Base-by-base conservation (phyloP, 768 basidiomycete genomes). In the Lactarius indigo region DNA sequence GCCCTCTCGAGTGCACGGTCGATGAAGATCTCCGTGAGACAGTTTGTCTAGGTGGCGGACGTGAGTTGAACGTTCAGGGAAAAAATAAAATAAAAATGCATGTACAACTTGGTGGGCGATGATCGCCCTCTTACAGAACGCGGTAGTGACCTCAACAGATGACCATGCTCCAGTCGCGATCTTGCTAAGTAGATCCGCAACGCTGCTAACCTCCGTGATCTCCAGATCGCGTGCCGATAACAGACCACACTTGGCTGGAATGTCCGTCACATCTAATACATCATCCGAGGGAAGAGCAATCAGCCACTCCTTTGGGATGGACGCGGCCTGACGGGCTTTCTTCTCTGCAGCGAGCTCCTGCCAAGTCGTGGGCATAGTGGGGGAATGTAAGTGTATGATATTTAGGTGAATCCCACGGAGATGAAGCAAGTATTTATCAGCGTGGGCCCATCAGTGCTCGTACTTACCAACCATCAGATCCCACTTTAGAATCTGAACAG, bases 271-370 rank as follows among this genome's bases (percentile, higher is more conserved):
- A 71, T 87, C 81, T 59, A 82, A 79, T 7, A 78, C 75, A 18
- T 79, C 76, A n/a, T 78, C 73, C 1, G 83, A 72, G n/a, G 86
- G 86, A 0, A 77, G 75, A 31, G 57, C 68, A 56, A 89, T 76
- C 47, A 84, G 69, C 90, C 90, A 93, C 59, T 85, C 85, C 63
- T 80, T 76, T 0, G 91, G 91, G 41, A 91, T 87, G 1, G 81
- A 75, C 3, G 80, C 82, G 23, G 77, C 73, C 72, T 89, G 90
- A 72, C 74, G 58, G 42, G 35, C 59, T 65, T 72, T 68, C 59
- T 71, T 70, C 62, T 68, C 63, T 59, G 62, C 57, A n/a, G 39
- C 60, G n/a, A 69, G 58, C 20, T 59, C 61, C 47, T 64, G 61
- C 69, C 64, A 67, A 37, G 62, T 64, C 18, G 58, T 56, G 12